Conservation (phyloP, 495 filamentous ascomycete genomes). For the Aspergillus bertholletiae region DNA sequence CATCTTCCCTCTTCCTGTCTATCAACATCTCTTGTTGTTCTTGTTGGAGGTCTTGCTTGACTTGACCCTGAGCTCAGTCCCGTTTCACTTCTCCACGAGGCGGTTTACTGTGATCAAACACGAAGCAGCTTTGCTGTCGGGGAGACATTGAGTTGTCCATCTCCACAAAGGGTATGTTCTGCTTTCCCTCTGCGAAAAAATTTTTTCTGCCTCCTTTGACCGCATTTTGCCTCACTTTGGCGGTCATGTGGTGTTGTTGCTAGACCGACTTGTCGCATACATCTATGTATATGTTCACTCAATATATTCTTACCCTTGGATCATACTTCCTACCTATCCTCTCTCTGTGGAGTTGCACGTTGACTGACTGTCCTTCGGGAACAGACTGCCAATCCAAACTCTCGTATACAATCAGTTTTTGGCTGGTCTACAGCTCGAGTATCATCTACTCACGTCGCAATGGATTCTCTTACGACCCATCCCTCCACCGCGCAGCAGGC, state of each 20-base stretch:
- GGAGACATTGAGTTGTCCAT: conserved; percentile 99
- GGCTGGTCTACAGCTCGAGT: conserved; percentile 23
- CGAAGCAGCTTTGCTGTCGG: conserved; percentile 50
- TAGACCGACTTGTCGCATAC: not conserved
- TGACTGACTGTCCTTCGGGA: conserved; percentile 4
- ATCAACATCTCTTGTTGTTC: not conserved
- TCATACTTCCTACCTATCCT: conserved; percentile 6
- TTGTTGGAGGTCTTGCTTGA: conserved; percentile 9
- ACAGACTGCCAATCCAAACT: conserved; percentile 16
- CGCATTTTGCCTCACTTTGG: not conserved
- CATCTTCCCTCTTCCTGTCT: conserved; percentile 3
- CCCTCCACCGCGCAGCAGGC: conserved; percentile 85
- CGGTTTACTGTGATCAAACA: conserved; percentile 4
- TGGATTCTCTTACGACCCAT: conserved; percentile 89
- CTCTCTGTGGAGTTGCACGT: not conserved
- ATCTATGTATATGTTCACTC: not conserved
- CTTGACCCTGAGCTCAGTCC: conserved; percentile 11
- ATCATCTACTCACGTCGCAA: conserved; percentile 39
- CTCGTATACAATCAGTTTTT: conserved; percentile 14
- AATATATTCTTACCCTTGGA: not conserved
- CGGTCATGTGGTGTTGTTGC: not conserved
- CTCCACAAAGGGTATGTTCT: conserved; percentile 66
- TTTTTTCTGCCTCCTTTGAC: conserved; percentile 1
- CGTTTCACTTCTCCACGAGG: conserved; percentile 9
- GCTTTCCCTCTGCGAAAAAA: not conserved